Evolutionary conservation across 2,329 filamentous ascomycete genomes (phyloP).

Genomic region (Aspergillus niger): DNA sequence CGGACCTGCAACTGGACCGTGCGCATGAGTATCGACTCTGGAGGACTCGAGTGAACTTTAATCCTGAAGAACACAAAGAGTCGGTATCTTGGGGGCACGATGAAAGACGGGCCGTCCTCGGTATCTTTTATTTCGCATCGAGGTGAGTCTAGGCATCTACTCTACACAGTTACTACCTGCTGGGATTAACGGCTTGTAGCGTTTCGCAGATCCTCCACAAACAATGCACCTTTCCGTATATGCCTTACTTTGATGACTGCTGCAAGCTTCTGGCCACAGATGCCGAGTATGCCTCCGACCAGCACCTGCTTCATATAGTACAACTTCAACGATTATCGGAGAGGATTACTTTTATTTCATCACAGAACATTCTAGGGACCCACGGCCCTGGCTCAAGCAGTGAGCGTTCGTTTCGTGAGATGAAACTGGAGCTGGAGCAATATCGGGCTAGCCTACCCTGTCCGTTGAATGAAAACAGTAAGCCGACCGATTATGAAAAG

Average conservation of each 20-base stretch:
- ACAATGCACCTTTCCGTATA: slow-evolving; percentile 12
- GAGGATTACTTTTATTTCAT: slow-evolving; percentile 8
- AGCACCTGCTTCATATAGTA: slow-evolving; percentile 16
- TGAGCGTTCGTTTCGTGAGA: slow-evolving; percentile 3
- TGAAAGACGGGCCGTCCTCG: slow-evolving; percentile 48
- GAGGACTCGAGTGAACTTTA: slow-evolving; percentile 25
- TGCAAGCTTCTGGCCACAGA: slow-evolving; percentile 10
- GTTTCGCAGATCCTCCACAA: slow-evolving; percentile 16
- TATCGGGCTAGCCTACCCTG: neutral
- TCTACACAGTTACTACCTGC: no score
- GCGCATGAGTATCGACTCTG: slow-evolving; percentile 28
- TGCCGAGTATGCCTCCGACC: slow-evolving; percentile 15
- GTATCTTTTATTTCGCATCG: slow-evolving; percentile 48
- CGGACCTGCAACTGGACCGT: slow-evolving; percentile 36
- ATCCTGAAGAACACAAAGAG: neutral
- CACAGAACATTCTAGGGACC: neutral
- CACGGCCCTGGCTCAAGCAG: neutral
- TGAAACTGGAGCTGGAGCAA: slow-evolving; percentile 3
- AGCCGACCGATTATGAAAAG: no score
- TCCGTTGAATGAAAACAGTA: slow-evolving; percentile 1
- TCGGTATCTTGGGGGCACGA: slow-evolving; percentile 36
- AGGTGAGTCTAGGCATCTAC: slow-evolving; percentile 29
- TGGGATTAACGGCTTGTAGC: neutral
- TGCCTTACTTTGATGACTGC: slow-evolving; percentile 11
- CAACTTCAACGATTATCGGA: slow-evolving; percentile 18